Conservation (phyloP, 768 basidiomycete genomes). For the Omphalotus guepiniiformis region DNA sequence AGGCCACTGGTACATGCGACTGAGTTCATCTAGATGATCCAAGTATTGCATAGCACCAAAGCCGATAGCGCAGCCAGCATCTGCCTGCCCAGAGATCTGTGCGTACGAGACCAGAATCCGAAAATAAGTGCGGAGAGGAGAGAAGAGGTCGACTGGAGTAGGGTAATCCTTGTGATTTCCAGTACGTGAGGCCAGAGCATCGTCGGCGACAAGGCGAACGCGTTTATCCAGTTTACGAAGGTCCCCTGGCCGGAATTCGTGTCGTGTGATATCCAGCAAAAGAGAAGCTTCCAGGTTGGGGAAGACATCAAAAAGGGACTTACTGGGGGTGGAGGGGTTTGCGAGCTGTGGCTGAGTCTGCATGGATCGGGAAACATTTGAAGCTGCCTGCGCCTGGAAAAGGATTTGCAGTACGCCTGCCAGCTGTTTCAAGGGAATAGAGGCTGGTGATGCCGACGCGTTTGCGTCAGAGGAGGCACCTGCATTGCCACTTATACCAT, state of each 20-base stretch:
- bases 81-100: background rate
- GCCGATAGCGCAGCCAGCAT: background rate
- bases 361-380: background rate
- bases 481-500: background rate
- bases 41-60: background rate
- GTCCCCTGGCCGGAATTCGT: slow-evolving; percentile 2
- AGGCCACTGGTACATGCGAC: slow-evolving; percentile 14
- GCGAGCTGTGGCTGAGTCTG: slow-evolving; percentile 1
- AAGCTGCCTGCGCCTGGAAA: background rate
- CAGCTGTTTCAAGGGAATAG: background rate
- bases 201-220: background rate
- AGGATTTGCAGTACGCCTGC: background rate
- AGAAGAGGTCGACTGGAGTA: background rate
- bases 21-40: slow-evolving; percentile 12
- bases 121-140: slow-evolving; percentile 6
- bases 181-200: too few species aligned
- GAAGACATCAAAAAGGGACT: slow-evolving; percentile 7
- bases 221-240: slow-evolving; percentile 3
- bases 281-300: slow-evolving; percentile 3
- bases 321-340: background rate
- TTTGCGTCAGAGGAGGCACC: background rate
- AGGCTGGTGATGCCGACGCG: background rate
- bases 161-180: too few species aligned
- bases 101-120: slow-evolving; percentile 7
- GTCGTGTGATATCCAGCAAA: slow-evolving; percentile 9